Base-by-base conservation (phyloP, 768 basidiomycete species). In the Candolleomyces eurysporus region DNA sequence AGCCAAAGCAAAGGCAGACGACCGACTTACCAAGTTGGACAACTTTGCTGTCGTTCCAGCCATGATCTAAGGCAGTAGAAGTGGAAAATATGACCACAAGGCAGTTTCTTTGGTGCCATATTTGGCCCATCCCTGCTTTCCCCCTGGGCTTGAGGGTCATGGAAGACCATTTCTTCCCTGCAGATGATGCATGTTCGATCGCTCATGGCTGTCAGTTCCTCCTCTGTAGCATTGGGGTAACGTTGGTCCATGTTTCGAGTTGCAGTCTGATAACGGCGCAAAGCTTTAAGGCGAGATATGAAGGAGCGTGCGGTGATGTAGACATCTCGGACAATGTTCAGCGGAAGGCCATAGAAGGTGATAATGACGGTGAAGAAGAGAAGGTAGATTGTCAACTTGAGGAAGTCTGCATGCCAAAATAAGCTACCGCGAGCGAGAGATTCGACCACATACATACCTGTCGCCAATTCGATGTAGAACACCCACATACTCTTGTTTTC, bases 161-260 rank as follows among this genome's bases (percentile, higher is more conserved):
- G 78, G 43, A 81, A 73, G 57, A 79, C 70, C 95, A 99, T 94
- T 70, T 98, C 97, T 74, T 99, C 97, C 13, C 97, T 85, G 69
- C 97, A 99, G 64, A 99, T 98, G 67, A 99, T 98, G 70, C 97
- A 99, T 3, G 94, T 98, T 60, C 85, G 85, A 74, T 98, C 97
- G 55, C 84, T 88, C 85, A 90, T 90, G 2, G 82, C 79, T 10
- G 80, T 74, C 74, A 98, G 78, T 73, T 98, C 96, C 64, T 88
- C 91, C 66, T 85, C 83, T 4, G 93, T 92, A 46, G 94, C 96
- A 68, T 96, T 89, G 5, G 97, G 95, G 73, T 98, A 98, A 43
- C 93, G 81, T 66, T 93, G 84, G 66, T 98, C 94, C 96, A 98
- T 98, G 71, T 98, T 94, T 56, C 90, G 81, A 6, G 96, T 99